Percentiles rank a stretch among this genome's conserved stretches.
Conservation (phyloP, 441 rosid genomes). For the Breynia disticha region DNA sequence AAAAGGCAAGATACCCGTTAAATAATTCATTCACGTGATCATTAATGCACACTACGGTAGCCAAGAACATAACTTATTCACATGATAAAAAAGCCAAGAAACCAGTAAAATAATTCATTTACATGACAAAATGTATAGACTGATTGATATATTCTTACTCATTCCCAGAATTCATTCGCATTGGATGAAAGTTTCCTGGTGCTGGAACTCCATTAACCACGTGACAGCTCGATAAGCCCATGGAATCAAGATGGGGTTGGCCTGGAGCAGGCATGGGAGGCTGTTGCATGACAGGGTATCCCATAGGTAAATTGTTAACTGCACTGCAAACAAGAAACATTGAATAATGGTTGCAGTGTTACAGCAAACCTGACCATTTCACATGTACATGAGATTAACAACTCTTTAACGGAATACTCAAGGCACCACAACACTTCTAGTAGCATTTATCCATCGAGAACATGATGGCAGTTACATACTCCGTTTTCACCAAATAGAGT, state of each 20-base stretch:
- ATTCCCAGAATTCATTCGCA: slow-evolving; percentile 73
- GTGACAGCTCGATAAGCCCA: slow-evolving; percentile 82
- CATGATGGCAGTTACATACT: not conserved
- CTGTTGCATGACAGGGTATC: slow-evolving; percentile 90
- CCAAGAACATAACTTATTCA: not conserved
- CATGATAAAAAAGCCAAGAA: not conserved
- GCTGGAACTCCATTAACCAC: slow-evolving; percentile 98
- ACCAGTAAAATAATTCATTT: too few species aligned
- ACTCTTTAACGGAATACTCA: not conserved
- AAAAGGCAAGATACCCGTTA: not conserved
- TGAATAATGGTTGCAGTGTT: slow-evolving; percentile 31
- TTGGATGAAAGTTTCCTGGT: slow-evolving; percentile 72
- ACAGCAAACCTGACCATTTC: not conserved
- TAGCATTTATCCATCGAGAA: not conserved
- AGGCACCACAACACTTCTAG: slow-evolving; percentile 2
- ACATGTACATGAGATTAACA: not conserved
- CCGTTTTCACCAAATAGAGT: too few species aligned
- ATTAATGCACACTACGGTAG: not conserved
- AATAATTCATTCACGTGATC: not conserved
- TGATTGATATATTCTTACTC: slow-evolving; percentile 45
- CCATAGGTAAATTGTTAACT: slow-evolving; percentile 95
- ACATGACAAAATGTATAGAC: not conserved
- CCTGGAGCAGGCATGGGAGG: slow-evolving; percentile 72
- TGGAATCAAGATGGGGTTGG: slow-evolving; percentile 74
- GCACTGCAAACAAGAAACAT: slow-evolving; percentile 55